Base-by-base conservation (phyloP, 2,329 filamentous ascomycete species). In the Fusarium kyushuense region DNA sequence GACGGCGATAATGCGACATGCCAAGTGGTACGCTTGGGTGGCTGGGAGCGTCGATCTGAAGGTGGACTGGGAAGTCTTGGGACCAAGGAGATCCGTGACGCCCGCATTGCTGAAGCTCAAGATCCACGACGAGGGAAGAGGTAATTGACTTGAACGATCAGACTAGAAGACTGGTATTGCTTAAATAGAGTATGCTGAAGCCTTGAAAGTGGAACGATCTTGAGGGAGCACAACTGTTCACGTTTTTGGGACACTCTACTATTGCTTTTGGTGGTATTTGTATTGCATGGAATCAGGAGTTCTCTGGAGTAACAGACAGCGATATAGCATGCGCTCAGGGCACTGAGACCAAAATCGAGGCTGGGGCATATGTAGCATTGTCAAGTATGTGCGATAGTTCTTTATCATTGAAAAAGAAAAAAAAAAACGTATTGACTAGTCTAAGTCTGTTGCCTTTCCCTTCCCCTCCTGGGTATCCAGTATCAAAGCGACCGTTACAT, bases 51-150 rank as follows among this genome's bases (percentile, higher is more conserved):
- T 58, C 84, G 92, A 63, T 89, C 85, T 48, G 94, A 98, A 77
- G 96, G 96, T 6, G 96, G 96, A 0, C 78, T 95, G 62, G 95
- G 95, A 4, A 96, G 93, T 75, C 78, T 98, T 77, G 93, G 94
- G 4, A 98, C 95, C 6, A 97, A 94, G 81, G 95, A 98, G 84
- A 88, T 94, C 76, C 87, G 96, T 63, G 93, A 97, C 71, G 94
- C 90, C 80, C 88, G 94, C 78, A 89, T 87, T 75, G 84, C 89
- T 49, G 94, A 97, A 78, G 94, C 95, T 7, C 82, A 88, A 67
- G 92, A 97, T 83, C 94, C 94, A 43, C 87, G 94, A 75, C 86
- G 90, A 69, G 87, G 90, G 63, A 89, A 89, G 78, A 74, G 78
- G 53, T 86, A 68, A 75, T 23, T 19, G 29, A n/a, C 29, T 23